phyloP scores from a whole-genome alignment of 768 basidiomycete genomes.

The Tulasnella sp. region DNA sequence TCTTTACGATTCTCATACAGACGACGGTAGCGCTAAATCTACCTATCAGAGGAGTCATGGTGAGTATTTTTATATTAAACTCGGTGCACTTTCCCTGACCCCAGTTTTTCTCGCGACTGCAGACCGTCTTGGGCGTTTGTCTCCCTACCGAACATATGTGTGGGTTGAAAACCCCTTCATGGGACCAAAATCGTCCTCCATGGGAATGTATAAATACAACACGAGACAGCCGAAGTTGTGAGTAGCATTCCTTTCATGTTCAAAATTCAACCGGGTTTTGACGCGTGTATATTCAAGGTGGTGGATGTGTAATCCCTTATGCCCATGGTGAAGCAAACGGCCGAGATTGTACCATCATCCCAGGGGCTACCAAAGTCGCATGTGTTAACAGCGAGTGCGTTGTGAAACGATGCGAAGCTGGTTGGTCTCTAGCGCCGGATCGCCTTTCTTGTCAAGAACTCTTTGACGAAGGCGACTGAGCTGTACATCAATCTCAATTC shows the following conservation, averaged over 20 bases:
- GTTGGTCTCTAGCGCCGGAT: background rate
- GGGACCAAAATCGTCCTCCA: too few relatives aligned
- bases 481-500: too few relatives aligned
- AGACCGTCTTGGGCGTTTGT: too few relatives aligned
- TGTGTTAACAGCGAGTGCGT: constrained; percentile 1
- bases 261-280: background rate
- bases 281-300: background rate
- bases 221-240: background rate
- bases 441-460: background rate
- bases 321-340: background rate
- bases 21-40: too few relatives aligned
- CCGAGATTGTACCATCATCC: constrained; percentile 12
- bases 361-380: background rate
- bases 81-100: too few relatives aligned
- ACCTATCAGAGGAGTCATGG: too few relatives aligned
- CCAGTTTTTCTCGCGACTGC: too few relatives aligned
- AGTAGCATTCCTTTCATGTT: background rate
- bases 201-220: constrained; percentile 10
- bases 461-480: constrained; percentile 11
- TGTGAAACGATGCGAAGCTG: background rate
- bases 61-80: too few relatives aligned
- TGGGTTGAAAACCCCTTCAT: too few relatives aligned
- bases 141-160: too few relatives aligned
- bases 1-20: too few relatives aligned
- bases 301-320: background rate